Evolutionary conservation across 1,139 yeast genomes (phyloP).

Genomic region (Protomyces inundatus): DNA sequence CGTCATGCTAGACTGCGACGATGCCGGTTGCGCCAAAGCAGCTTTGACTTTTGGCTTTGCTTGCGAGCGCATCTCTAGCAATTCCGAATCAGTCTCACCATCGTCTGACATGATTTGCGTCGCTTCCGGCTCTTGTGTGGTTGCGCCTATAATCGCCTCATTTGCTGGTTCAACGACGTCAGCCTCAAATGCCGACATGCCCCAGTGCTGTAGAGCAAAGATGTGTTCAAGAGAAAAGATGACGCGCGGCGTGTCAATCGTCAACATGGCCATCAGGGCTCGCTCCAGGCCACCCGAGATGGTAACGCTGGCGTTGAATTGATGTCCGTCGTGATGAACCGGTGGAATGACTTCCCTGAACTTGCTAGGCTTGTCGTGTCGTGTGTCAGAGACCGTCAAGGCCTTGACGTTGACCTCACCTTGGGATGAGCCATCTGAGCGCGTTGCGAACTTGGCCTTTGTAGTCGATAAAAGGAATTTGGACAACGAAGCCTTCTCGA

Average conservation of each 20-base stretch:
- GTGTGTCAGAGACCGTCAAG: constrained; percentile 70
- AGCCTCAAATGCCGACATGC: constrained; percentile 42
- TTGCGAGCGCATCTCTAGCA: neutral
- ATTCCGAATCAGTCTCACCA: neutral
- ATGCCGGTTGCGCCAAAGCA: neutral
- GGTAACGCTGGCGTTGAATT: constrained; percentile 56
- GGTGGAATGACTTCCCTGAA: constrained; percentile 79
- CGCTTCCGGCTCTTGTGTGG: neutral
- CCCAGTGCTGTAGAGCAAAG: constrained; percentile 67
- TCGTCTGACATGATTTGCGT: neutral
- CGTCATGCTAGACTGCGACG: constrained; percentile 31
- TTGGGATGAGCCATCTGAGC: constrained; percentile 52
- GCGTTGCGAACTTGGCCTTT: constrained; percentile 49
- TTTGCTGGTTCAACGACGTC: neutral
- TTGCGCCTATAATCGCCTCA: neutral
- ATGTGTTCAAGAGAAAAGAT: constrained; percentile 82
- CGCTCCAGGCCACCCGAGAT: constrained; percentile 46
- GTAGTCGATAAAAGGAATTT: constrained; percentile 59
- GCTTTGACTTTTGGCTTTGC: neutral
- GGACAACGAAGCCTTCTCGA: constrained; percentile 50
- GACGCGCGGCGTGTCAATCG: constrained; percentile 74
- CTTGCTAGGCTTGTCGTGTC: constrained; percentile 57
- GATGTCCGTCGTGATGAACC: constrained; percentile 57
- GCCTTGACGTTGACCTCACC: constrained; percentile 64
- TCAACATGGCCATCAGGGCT: constrained; percentile 52